phyloP scores from a whole-genome alignment of 257 asterid species.

The Solanum dulcamara region DNA sequence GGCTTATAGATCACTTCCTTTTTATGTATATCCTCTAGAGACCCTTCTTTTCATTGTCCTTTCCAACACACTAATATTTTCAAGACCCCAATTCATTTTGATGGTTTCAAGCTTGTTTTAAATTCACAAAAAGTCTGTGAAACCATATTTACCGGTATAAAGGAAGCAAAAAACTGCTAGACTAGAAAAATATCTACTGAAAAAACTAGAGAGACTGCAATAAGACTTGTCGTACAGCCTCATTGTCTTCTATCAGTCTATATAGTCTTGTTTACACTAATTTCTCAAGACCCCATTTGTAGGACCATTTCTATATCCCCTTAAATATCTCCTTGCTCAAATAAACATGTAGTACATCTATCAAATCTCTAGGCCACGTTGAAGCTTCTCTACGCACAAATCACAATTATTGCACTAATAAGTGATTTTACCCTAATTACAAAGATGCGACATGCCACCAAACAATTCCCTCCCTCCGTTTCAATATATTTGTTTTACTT shows the following conservation, averaged over 20 bases:
- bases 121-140: too few species aligned
- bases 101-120: too few species aligned
- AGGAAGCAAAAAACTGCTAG: not conserved
- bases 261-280: not conserved
- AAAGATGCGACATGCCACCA: slow-evolving; percentile 3
- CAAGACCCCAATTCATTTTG: not conserved
- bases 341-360: not conserved
- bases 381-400: not conserved
- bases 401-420: not conserved
- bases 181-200: not conserved
- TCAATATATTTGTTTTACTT: not conserved
- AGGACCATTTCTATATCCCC: not conserved
- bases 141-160: too few species aligned
- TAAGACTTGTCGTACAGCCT: too few species aligned
- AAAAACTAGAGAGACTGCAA: not conserved
- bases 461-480: not conserved
- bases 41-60: not conserved
- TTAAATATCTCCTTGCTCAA: not conserved
- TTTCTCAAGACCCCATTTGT: not conserved
- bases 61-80: not conserved
- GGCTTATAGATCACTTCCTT: not conserved
- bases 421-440: not conserved
- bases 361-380: not conserved
- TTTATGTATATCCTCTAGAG: not conserved
- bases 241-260: too few species aligned